Conservation (phyloP, 192 early-diverging fungal genomes). For the Coemansia sp. region DNA sequence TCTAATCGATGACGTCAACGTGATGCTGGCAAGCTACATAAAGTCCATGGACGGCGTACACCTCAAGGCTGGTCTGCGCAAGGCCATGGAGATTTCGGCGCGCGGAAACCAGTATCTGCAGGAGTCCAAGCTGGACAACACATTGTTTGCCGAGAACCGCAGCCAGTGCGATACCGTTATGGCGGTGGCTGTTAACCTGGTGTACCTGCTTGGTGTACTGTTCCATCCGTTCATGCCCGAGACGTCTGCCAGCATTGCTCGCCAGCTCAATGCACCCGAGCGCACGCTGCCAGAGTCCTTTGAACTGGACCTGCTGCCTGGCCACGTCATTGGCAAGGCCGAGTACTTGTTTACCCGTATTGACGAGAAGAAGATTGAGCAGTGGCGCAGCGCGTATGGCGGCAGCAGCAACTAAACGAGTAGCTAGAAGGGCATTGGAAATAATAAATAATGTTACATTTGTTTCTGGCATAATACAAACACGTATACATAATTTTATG, state of each 20-base stretch:
- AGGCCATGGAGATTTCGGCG: slow-evolving; percentile 92
- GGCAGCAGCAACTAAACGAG: slow-evolving; percentile 43
- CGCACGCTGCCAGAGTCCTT: slow-evolving; percentile 77
- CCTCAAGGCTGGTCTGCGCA: slow-evolving; percentile 72
- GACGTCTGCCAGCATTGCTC: slow-evolving; percentile 70
- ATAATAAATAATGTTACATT: too few species aligned
- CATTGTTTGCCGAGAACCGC: slow-evolving; percentile 73
- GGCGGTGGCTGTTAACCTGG: slow-evolving; percentile 75
- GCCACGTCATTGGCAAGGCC: slow-evolving; percentile 80
- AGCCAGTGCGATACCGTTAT: slow-evolving; percentile 85
- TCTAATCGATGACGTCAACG: slow-evolving; percentile 82
- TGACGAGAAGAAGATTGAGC: slow-evolving; percentile 78
- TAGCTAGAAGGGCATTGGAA: slow-evolving; percentile 6
- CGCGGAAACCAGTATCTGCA: slow-evolving; percentile 95
- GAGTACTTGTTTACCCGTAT: slow-evolving; percentile 92
- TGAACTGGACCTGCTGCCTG: slow-evolving; percentile 68
- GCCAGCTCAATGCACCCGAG: slow-evolving; percentile 80
- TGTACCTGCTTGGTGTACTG: slow-evolving; percentile 83
- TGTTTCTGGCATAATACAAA: too few species aligned
- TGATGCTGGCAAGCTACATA: slow-evolving; percentile 69
- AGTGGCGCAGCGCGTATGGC: slow-evolving; percentile 76
- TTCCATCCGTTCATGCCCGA: slow-evolving; percentile 92
- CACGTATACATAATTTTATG: too few species aligned
- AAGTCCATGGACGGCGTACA: slow-evolving; percentile 80
- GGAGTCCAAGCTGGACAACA: slow-evolving; percentile 87